Evolutionary conservation across 805 yeast species (phyloP).

Genomic region (Candida hungchunana): DNA sequence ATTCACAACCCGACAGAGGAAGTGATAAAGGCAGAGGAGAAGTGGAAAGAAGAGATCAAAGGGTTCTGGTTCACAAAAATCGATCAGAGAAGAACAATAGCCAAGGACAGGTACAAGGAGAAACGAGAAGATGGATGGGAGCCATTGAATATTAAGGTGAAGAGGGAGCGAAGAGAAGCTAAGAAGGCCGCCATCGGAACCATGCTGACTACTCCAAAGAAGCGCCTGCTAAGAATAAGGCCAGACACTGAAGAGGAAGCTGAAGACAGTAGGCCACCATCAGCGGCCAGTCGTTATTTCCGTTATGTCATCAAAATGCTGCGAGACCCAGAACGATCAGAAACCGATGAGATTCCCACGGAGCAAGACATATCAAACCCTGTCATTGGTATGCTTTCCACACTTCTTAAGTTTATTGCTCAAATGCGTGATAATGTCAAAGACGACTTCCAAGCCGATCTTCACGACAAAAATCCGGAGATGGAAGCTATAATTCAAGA

Average conservation of each 20-base stretch:
- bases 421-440: background rate
- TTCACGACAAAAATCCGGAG: background rate
- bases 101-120: conserved; percentile 3
- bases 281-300: too few relatives aligned
- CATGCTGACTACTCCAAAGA: too few relatives aligned
- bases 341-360: too few relatives aligned
- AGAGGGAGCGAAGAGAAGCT: background rate
- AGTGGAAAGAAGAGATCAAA: conserved; percentile 1
- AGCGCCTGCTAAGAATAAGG: background rate
- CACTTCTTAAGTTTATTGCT: background rate
- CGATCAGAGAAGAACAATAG: conserved; percentile 3
- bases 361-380: background rate
- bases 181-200: background rate
- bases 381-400: background rate
- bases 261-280: too few relatives aligned
- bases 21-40: background rate
- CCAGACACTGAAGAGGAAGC: background rate
- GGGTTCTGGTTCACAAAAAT: conserved; percentile 2
- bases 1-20: conserved; percentile 1
- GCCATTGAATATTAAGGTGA: background rate
- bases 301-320: too few relatives aligned
- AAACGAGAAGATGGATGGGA: conserved; percentile 1
- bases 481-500: background rate
- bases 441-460: background rate
- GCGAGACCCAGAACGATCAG: too few relatives aligned